Conservation (phyloP, 352 stramenopile genomes). For the Pythium folliculosum region DNA sequence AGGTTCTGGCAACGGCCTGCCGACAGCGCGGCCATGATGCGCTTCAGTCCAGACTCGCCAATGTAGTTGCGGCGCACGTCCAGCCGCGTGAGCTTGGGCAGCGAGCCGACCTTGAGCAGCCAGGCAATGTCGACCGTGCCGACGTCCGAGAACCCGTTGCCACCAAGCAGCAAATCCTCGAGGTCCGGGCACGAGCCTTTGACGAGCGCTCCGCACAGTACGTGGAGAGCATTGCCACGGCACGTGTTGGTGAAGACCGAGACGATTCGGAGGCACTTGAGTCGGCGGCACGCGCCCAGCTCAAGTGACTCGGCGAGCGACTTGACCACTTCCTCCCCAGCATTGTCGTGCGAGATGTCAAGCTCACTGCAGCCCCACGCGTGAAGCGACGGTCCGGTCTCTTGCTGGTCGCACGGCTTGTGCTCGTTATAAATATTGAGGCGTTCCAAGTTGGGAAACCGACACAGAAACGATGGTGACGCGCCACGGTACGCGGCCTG, state of each 20-base stretch:
- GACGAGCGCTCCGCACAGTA: conserved; percentile 64
- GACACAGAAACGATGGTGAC: conserved; percentile 44
- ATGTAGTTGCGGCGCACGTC: conserved; percentile 85
- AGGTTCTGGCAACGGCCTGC: conserved; percentile 54
- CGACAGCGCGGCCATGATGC: conserved; percentile 64
- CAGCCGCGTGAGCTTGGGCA: conserved; percentile 67
- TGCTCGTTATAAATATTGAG: conserved; percentile 61
- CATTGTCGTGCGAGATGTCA: conserved; percentile 78
- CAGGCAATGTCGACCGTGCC: conserved; percentile 74
- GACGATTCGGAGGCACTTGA: conserved; percentile 62
- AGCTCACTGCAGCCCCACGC: conserved; percentile 79
- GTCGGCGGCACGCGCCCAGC: conserved; percentile 53
- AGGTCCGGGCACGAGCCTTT: conserved; percentile 64
- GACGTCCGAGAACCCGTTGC: conserved; percentile 77
- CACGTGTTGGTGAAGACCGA: conserved; percentile 83
- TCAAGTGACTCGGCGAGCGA: conserved; percentile 70
- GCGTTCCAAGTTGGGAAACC: conserved; percentile 58
- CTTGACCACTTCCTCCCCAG: conserved; percentile 64
- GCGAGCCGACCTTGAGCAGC: conserved; percentile 60
- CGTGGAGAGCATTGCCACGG: conserved; percentile 65
- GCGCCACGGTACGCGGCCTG: conserved; percentile 43
- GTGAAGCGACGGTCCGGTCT: conserved; percentile 56
- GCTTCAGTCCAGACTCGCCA: conserved; percentile 71
- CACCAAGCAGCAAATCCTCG: conserved; percentile 66
- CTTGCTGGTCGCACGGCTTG: conserved; percentile 60